These are phyloP conservation scores for Malus fusca DNA, from an alignment of 306 rosid genomes.

Conservation along the genomic window DNA sequence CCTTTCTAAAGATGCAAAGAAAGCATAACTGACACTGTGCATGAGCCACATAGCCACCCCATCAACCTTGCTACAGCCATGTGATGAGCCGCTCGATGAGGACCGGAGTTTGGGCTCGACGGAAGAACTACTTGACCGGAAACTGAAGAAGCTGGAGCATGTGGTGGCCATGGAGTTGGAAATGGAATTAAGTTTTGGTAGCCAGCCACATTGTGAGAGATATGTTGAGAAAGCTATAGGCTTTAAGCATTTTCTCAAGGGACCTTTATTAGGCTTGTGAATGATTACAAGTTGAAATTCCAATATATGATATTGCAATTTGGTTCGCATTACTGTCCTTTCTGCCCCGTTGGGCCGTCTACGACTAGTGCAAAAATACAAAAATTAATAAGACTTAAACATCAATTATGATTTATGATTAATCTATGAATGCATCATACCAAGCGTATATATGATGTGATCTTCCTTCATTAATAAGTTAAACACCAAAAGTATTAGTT, in stretches of 20 bases:
- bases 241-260: slow-evolving; percentile 9
- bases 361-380: background rate
- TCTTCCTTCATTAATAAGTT: background rate
- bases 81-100: slow-evolving; percentile 20
- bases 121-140: slow-evolving; percentile 29
- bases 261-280: background rate
- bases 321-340: background rate
- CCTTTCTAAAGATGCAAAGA: slow-evolving; percentile 62
- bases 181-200: background rate
- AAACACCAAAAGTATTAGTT: background rate
- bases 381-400: background rate
- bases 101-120: slow-evolving; percentile 27
- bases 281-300: slow-evolving; percentile 3
- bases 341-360: background rate
- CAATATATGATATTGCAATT: background rate
- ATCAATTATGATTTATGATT: background rate
- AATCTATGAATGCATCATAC: background rate
- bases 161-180: slow-evolving; percentile 53
- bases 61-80: slow-evolving; percentile 50
- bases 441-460: background rate
- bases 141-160: slow-evolving; percentile 39
- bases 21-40: slow-evolving; percentile 52
- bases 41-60: slow-evolving; percentile 74
- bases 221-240: background rate
- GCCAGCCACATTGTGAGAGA: background rate